Evolutionary conservation across 257 asterid genomes (phyloP), one percentile per base, ranked within the genome.

Genomic region (Apocynum venetum): DNA sequence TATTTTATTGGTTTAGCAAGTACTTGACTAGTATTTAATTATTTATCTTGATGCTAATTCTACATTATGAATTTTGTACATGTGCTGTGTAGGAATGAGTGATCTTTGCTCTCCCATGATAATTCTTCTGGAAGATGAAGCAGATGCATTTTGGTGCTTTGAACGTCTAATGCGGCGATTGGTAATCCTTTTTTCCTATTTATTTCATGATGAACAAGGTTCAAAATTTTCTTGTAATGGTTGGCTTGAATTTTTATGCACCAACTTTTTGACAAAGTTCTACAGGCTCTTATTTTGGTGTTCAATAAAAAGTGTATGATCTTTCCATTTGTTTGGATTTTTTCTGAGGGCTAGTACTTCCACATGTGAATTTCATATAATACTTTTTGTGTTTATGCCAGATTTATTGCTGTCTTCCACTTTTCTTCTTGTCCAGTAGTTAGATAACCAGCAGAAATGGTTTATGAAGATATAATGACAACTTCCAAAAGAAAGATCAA

Each of bases 31-130:
- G 4, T 43, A 12, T 17, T 47, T 14, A 15, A 31, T 44, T 46
- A 31, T 55, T 31, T n/a, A 17, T 55, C 48, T 35, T 8, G 55
- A 20, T 51, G 60, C 67, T 35, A 31, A 48, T 65, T 64, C 17
- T 71, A 9, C 40, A 46, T 66, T 81, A 66, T 73, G 63, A 81
- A 64, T 38, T 79, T 80, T 72, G 14, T 55, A 73, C 57, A 60
- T 74, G 76, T 83, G 81, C 77, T 82, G 85, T 67, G 83, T 91
- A 95, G 98, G 98, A 77, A 95, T 95, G 98, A 93, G 99, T 73
- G 99, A 95, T 85, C 90, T 95, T 77, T 91, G 96, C 93, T 95
- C 99, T 72, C 98, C 98, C 48, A 91, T 95, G 97, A 90, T 93
- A 71, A 84, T 95, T 43, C 96, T 95, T 79, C 94, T 93, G 71